phyloP scores from a whole-genome alignment of 2,329 filamentous ascomycete species.

The Fusarium albosuccineum region DNA sequence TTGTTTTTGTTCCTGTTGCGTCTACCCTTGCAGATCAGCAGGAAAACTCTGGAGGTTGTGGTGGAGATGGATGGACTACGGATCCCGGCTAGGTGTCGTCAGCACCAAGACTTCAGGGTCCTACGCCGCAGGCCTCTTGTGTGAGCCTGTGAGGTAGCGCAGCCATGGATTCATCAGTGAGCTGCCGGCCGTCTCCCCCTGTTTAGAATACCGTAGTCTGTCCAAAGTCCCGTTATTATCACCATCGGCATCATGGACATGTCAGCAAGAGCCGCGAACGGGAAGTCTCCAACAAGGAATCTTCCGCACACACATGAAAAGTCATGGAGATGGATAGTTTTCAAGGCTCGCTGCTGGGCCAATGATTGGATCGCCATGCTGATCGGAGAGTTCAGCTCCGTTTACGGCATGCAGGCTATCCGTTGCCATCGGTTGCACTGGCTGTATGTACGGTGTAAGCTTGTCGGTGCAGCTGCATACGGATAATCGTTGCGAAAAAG shows the following conservation, averaged over 20 bases:
- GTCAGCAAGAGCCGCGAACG: neutral
- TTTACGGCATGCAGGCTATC: constrained; percentile 7
- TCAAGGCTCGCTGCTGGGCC: constrained; percentile 30
- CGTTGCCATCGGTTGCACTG: neutral
- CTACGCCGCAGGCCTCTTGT: neutral
- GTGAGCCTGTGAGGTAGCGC: no score
- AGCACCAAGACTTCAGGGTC: constrained; percentile 39
- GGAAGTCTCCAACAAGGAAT: constrained; percentile 27
- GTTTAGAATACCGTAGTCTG: neutral
- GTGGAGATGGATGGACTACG: constrained; percentile 28
- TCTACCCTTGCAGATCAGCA: constrained; percentile 24
- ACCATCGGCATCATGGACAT: neutral
- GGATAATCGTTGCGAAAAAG: neutral
- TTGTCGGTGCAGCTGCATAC: neutral
- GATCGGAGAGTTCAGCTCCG: constrained; percentile 25
- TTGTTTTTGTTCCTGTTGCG: constrained; percentile 13
- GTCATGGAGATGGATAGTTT: no score
- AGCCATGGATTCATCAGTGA: neutral
- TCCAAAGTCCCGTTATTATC: neutral
- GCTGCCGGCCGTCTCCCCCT: neutral
- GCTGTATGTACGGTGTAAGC: neutral
- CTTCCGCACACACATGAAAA: constrained; percentile 1
- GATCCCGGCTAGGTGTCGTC: constrained; percentile 41
- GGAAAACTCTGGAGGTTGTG: constrained; percentile 28
- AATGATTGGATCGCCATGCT: constrained; percentile 39